Evolutionary conservation across 2,329 filamentous ascomycete genomes (phyloP).

Genomic region (Aureobasidium lini): DNA sequence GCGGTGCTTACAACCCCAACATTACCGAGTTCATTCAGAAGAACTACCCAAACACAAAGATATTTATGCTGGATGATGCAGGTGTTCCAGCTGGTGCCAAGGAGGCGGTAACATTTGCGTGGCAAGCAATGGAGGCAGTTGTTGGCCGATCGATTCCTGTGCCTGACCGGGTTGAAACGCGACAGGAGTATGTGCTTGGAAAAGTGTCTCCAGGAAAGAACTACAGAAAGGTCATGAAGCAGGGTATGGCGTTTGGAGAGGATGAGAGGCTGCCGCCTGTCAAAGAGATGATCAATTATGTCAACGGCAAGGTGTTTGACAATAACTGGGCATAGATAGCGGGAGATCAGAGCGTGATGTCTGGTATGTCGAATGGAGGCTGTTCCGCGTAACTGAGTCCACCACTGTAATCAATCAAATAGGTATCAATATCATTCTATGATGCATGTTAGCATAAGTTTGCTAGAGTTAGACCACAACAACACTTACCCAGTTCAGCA

Average conservation of each 20-base stretch:
- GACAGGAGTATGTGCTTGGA: constrained; percentile 45
- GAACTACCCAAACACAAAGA: constrained; percentile 41
- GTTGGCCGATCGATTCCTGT: constrained; percentile 49
- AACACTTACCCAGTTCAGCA: constrained; percentile 8
- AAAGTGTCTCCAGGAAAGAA: constrained; percentile 50
- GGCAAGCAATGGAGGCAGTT: constrained; percentile 54
- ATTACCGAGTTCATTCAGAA: constrained; percentile 47
- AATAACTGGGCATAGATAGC: constrained; percentile 34
- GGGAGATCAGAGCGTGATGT: too few species aligned
- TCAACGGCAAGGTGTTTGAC: constrained; percentile 41
- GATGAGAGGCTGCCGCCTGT: constrained; percentile 40
- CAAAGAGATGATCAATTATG: constrained; percentile 44
- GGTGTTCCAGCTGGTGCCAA: constrained; percentile 52
- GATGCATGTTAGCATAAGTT: background rate
- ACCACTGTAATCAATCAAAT: constrained; percentile 2
- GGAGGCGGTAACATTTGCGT: constrained; percentile 54
- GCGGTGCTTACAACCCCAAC: constrained; percentile 51
- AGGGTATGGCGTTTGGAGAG: constrained; percentile 45
- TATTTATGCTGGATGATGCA: constrained; percentile 51
- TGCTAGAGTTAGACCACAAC: background rate
- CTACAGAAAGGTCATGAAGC: constrained; percentile 46
- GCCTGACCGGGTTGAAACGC: constrained; percentile 47
- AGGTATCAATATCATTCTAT: constrained; percentile 9
- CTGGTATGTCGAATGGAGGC: background rate
- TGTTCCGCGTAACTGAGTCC: background rate